These are phyloP conservation scores for Nicotiana benthamiana DNA, from an alignment of 257 asterid species.

Conservation along the genomic window DNA sequence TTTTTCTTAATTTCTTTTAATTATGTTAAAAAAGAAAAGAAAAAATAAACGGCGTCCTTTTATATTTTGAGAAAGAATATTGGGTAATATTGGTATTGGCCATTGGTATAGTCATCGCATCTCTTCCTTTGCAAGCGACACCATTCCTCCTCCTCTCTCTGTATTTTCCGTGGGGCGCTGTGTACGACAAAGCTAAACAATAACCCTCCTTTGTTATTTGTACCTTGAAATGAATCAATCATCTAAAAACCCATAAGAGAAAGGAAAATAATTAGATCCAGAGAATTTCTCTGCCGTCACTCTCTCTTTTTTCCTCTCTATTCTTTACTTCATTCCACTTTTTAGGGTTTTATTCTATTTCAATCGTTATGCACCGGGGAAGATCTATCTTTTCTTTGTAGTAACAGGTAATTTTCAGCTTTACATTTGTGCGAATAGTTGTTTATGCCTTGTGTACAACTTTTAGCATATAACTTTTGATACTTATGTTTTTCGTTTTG, in stretches of 20 bases:
- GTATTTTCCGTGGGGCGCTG: background rate
- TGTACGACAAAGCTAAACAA: background rate
- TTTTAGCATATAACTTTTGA: background rate
- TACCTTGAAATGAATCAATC: background rate
- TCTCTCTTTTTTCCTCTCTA: background rate
- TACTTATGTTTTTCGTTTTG: background rate
- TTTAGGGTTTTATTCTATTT: conserved; percentile 16
- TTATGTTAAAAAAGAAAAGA: too few species aligned
- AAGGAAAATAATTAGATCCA: background rate
- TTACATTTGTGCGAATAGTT: background rate
- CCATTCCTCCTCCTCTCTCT: background rate
- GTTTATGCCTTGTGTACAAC: background rate
- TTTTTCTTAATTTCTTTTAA: too few species aligned
- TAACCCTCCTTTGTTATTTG: background rate
- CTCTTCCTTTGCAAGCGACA: background rate
- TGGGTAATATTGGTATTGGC: too few species aligned
- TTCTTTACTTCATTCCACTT: background rate
- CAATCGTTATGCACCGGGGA: background rate
- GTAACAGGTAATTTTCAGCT: conserved; percentile 7
- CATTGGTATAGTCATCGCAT: background rate
- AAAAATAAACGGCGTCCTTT: too few species aligned
- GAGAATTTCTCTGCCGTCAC: background rate
- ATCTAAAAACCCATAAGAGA: background rate
- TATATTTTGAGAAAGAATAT: too few species aligned
- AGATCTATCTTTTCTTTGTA: conserved; percentile 7